Evolutionary conservation across 2,329 filamentous ascomycete species (phyloP).

Genomic region (Pestalotiopsis sp.): DNA sequence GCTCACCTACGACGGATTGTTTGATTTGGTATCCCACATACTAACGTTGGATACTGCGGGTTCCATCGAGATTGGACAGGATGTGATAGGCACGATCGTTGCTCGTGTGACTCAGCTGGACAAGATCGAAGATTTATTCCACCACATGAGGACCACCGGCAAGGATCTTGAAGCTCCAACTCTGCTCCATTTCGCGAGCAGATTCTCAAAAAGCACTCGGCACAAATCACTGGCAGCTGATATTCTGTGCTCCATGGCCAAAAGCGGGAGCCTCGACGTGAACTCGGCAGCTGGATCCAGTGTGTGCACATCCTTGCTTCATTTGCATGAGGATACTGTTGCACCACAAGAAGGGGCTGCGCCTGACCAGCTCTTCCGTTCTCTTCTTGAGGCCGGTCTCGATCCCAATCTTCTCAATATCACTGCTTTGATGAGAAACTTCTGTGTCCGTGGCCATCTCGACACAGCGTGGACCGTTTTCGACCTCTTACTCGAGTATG

Average conservation of each 20-base stretch:
- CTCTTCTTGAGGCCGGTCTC: slow-evolving; percentile 62
- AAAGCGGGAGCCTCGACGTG: slow-evolving; percentile 41
- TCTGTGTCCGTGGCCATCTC: slow-evolving; percentile 66
- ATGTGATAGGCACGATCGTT: slow-evolving; percentile 21
- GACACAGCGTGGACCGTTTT: slow-evolving; percentile 68
- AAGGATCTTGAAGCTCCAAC: slow-evolving; percentile 39
- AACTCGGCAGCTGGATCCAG: slow-evolving; percentile 51
- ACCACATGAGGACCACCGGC: slow-evolving; percentile 22
- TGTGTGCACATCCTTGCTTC: slow-evolving; percentile 63
- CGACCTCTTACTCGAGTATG: slow-evolving; percentile 60
- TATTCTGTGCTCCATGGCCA: slow-evolving; percentile 42
- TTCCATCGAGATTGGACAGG: slow-evolving; percentile 26
- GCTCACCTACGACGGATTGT: slow-evolving; percentile 12
- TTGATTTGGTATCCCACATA: slow-evolving; percentile 22
- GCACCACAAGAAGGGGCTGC: slow-evolving; percentile 44
- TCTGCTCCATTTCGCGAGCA: slow-evolving; percentile 48
- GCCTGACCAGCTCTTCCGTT: slow-evolving; percentile 55
- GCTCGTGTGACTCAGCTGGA: slow-evolving; percentile 11
- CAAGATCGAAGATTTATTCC: slow-evolving; percentile 20
- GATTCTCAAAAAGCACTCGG: slow-evolving; percentile 40
- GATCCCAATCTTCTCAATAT: slow-evolving; percentile 64
- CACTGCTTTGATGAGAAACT: slow-evolving; percentile 71
- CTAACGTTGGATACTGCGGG: slow-evolving; percentile 24
- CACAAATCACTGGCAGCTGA: slow-evolving; percentile 46
- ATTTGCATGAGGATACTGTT: slow-evolving; percentile 34